Evolutionary conservation across 768 basidiomycete species (phyloP).

Genomic region (Pluteus cervinus): DNA sequence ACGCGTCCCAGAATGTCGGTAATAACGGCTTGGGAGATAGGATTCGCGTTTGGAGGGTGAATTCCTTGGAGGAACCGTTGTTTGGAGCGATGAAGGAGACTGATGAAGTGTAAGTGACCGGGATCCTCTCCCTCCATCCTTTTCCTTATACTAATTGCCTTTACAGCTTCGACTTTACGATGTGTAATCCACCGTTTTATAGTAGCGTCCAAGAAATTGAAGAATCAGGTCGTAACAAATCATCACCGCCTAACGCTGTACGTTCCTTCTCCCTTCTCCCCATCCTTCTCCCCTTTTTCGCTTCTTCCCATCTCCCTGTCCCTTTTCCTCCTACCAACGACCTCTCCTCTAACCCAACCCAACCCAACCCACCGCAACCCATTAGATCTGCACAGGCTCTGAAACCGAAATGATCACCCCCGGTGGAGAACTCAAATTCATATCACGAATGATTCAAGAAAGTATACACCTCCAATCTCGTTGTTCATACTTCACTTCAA

Average conservation of each 20-base stretch:
- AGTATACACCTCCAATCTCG: slow-evolving; percentile 42
- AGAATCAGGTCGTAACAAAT: slow-evolving; percentile 56
- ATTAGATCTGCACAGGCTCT: slow-evolving; percentile 80
- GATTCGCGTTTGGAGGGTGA: too few relatives aligned
- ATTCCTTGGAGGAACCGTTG: too few relatives aligned
- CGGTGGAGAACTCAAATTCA: slow-evolving; percentile 83
- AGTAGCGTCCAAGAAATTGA: slow-evolving; percentile 62
- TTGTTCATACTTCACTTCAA: too few relatives aligned
- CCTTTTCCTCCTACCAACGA: neutral
- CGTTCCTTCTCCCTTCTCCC: slow-evolving; percentile 14
- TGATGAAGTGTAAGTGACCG: too few relatives aligned
- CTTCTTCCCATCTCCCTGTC: neutral
- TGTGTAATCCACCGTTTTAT: slow-evolving; percentile 99
- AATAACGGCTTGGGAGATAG: slow-evolving; percentile 47
- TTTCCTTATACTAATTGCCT: neutral
- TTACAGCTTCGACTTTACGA: slow-evolving; percentile 64
- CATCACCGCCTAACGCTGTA: slow-evolving; percentile 64
- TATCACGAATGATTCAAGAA: slow-evolving; percentile 71
- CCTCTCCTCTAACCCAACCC: neutral
- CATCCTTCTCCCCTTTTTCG: neutral
- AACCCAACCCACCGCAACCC: neutral
- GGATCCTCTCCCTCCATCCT: neutral
- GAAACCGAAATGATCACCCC: slow-evolving; percentile 83
- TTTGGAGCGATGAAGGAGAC: too few relatives aligned
- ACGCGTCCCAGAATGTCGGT: slow-evolving; percentile 52